phyloP scores from a whole-genome alignment of 192 early-diverging fungal species.

The Backusella parvicylindrica region DNA sequence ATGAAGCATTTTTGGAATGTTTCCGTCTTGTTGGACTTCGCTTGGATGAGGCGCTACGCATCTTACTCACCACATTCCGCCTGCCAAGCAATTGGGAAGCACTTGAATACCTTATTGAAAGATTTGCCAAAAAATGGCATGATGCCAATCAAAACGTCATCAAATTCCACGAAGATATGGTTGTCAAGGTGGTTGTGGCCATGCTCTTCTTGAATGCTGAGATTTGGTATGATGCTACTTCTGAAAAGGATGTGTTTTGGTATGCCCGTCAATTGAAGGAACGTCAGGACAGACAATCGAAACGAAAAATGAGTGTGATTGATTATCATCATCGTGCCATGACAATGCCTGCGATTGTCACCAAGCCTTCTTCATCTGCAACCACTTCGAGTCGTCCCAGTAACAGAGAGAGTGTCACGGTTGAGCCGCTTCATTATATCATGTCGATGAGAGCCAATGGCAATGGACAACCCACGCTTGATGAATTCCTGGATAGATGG shows the following conservation, averaged over 20 bases:
- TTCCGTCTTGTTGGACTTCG: conserved; percentile 52
- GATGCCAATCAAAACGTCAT: conserved; percentile 55
- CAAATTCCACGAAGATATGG: conserved; percentile 50
- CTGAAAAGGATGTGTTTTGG: conserved; percentile 35
- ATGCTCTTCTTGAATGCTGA: conserved; percentile 63
- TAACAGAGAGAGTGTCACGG: conserved; percentile 7
- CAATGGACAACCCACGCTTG: background rate
- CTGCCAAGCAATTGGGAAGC: conserved; percentile 46
- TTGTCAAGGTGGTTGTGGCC: conserved; percentile 57
- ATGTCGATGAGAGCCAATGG: conserved; percentile 3
- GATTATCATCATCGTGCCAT: conserved; percentile 1
- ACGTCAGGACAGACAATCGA: conserved; percentile 14
- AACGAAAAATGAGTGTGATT: conserved; percentile 11
- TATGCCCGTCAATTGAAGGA: conserved; percentile 32
- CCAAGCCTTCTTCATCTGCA: background rate
- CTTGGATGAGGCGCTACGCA: conserved; percentile 57
- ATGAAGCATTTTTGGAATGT: conserved; percentile 51
- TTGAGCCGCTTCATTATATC: conserved; percentile 26
- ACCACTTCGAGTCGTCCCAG: background rate
- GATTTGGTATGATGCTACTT: conserved; percentile 47
- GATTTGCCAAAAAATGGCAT: conserved; percentile 63
- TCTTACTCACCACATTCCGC: conserved; percentile 49
- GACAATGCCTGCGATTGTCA: background rate
- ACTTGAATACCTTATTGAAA: conserved; percentile 52
- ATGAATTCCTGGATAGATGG: conserved; percentile 33